Percentiles rank a stretch among this genome's conserved stretches.
These are phyloP conservation scores for Chrysochromulina parva DNA, from an alignment of 78 protist genomes.

Conservation along the genomic window DNA sequence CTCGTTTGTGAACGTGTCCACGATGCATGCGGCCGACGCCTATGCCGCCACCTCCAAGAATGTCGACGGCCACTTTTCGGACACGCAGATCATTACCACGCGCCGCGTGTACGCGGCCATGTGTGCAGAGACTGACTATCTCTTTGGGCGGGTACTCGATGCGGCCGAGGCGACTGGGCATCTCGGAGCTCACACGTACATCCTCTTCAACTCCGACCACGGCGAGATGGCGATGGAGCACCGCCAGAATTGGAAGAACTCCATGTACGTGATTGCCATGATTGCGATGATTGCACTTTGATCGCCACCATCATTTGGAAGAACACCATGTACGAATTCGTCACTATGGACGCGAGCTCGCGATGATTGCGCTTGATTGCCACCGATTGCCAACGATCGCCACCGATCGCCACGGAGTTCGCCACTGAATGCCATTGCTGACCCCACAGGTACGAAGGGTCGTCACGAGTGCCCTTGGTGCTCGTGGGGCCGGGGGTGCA, in stretches of 20 bases:
- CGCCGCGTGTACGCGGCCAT: neutral
- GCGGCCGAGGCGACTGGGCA: neutral
- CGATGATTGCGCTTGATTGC: too few species aligned
- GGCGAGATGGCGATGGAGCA: slow-evolving; percentile 19
- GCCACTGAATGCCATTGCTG: too few species aligned
- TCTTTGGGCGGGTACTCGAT: neutral
- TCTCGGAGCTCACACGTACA: neutral
- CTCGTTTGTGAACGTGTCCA: too few species aligned
- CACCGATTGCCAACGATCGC: too few species aligned
- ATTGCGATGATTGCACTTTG: neutral
- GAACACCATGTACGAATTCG: slow-evolving; percentile 5
- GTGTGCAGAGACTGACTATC: slow-evolving; percentile 8
- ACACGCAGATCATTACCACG: neutral
- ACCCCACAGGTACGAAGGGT: too few species aligned
- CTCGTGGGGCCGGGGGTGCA: neutral
- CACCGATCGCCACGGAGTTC: too few species aligned
- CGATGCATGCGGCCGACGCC: neutral
- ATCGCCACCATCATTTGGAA: neutral
- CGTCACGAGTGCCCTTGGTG: too few species aligned
- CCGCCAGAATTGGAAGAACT: neutral
- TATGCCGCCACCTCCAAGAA: neutral
- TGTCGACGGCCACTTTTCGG: neutral
- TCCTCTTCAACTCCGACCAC: neutral
- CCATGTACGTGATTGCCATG: neutral
- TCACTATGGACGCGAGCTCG: too few species aligned